Evolutionary conservation across 2,329 filamentous ascomycete species (phyloP), one percentile per base, ranked within the genome.

Genomic region (Nemania abortiva): DNA sequence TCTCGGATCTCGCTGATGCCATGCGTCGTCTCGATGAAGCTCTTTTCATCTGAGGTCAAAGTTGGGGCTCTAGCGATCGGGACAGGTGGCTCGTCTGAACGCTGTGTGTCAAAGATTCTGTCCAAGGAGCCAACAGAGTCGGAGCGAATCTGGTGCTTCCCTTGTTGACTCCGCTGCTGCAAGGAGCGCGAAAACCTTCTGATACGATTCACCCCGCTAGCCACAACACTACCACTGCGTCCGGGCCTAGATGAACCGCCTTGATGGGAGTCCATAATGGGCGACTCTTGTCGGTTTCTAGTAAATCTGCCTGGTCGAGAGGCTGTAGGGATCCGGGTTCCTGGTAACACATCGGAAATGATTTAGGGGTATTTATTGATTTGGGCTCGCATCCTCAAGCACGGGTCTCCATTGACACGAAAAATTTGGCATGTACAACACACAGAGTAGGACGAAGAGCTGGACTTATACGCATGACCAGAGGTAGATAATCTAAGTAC

Each of bases 1-100:
- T 85, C 84, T 37, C 84, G 78, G 20, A 80, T 72, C 74, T 86
- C 84, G 6, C 75, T 74, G 31, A 85, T 76, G 29, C 82, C 83
- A 70, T 84, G 84, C 1, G 81, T 82, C 45, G 82, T 80, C 20
- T 83, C 78, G 11, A 82, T 70, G 52, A 73, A 72, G 47, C 72
- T 74, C 52, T 79, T 67, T 20, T 79, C 78, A 15, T 70, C 65
- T 10, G 64, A 63, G 34, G 66, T 73, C 55, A 74, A 68, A 55
- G 69, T 50, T 34, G 52, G 73, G 31, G 54, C 55, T 50, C 66
- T 66, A 22, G 70, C 55, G 37, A 59, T 55, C 15, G 62, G 66
- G 29, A 63, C 60, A 22, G 47, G 69, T 52, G 61, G 64, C n/a
- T 53, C 27, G 9, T 70, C 60, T 20, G 70, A 65, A 47, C 74